phyloP scores from a whole-genome alignment of 2,329 filamentous ascomycete genomes.

The Colletotrichum eremochloae region DNA sequence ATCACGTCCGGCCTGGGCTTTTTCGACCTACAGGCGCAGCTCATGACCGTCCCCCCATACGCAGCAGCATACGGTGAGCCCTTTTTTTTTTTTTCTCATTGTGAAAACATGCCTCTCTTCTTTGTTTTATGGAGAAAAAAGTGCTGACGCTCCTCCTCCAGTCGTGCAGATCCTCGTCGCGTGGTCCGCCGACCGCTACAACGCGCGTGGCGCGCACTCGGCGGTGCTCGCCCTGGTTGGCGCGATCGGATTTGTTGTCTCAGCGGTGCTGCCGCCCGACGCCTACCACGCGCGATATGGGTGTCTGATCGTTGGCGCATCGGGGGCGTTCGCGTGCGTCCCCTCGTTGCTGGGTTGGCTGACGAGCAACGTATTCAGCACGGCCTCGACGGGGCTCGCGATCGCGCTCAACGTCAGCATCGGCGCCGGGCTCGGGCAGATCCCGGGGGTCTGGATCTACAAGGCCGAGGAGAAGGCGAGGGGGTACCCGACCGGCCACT shows the following conservation, averaged over 20 bases:
- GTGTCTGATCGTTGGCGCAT: slow-evolving; percentile 76
- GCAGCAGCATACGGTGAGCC: slow-evolving; percentile 67
- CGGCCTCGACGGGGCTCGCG: slow-evolving; percentile 74
- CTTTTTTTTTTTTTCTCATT: neutral
- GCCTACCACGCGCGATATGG: slow-evolving; percentile 74
- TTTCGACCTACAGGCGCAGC: slow-evolving; percentile 67
- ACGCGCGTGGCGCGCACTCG: slow-evolving; percentile 63
- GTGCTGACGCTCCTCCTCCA: slow-evolving; percentile 39
- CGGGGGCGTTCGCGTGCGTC: slow-evolving; percentile 77
- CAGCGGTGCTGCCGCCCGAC: slow-evolving; percentile 55
- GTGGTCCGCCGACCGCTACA: slow-evolving; percentile 74
- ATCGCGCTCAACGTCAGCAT: slow-evolving; percentile 79
- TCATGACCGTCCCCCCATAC: slow-evolving; percentile 77
- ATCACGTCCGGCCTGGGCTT: slow-evolving; percentile 69
- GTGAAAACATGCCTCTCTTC: too few species aligned
- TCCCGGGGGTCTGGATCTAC: slow-evolving; percentile 81
- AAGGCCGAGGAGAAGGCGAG: slow-evolving; percentile 69
- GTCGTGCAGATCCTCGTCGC: slow-evolving; percentile 59
- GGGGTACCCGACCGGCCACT: slow-evolving; percentile 80
- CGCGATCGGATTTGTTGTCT: slow-evolving; percentile 54
- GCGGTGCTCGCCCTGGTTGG: slow-evolving; percentile 54
- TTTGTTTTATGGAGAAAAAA: neutral
- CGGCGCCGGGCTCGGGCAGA: slow-evolving; percentile 76
- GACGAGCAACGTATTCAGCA: slow-evolving; percentile 75
- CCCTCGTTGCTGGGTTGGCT: slow-evolving; percentile 80